A percentile compares a stretch with the other conserved stretches of the same genome.
Conservation (phyloP, 768 basidiomycete species). For the Holtermannia corniformis region DNA sequence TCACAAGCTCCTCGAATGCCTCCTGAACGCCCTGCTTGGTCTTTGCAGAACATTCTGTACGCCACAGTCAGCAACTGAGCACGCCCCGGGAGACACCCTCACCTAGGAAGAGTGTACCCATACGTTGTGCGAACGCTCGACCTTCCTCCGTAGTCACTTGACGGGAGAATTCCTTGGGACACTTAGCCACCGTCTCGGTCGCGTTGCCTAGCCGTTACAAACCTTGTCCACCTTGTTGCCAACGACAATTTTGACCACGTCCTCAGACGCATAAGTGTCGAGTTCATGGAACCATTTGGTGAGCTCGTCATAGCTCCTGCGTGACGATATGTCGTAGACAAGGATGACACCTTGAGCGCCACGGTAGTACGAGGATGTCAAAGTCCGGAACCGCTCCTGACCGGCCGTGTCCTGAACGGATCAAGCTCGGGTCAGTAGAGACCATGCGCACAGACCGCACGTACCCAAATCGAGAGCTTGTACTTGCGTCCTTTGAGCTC, state of each 20-base stretch:
- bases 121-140: slow-evolving; percentile 65
- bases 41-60: slow-evolving; percentile 79
- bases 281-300: slow-evolving; percentile 83
- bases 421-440: not conserved
- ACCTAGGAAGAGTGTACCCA: slow-evolving; percentile 69
- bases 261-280: slow-evolving; percentile 77
- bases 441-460: slow-evolving; percentile 21
- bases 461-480: slow-evolving; percentile 93
- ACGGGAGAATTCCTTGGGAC: slow-evolving; percentile 68
- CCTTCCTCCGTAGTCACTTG: slow-evolving; percentile 75
- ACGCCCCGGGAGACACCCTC: slow-evolving; percentile 1
- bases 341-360: slow-evolving; percentile 48
- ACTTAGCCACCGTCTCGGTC: not conserved
- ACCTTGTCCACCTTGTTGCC: slow-evolving; percentile 87
- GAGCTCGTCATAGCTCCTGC: slow-evolving; percentile 89
- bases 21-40: slow-evolving; percentile 73
- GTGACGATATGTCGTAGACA: slow-evolving; percentile 89
- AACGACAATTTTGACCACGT: slow-evolving; percentile 88
- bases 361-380: slow-evolving; percentile 91
- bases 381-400: slow-evolving; percentile 90
- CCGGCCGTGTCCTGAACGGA: slow-evolving; percentile 80
- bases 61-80: not conserved
- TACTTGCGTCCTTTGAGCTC: slow-evolving; percentile 38
- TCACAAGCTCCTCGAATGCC: slow-evolving; percentile 66
- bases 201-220: not conserved